Conservation (phyloP, 2,329 filamentous ascomycete species). For the Pezicula carpinea region DNA sequence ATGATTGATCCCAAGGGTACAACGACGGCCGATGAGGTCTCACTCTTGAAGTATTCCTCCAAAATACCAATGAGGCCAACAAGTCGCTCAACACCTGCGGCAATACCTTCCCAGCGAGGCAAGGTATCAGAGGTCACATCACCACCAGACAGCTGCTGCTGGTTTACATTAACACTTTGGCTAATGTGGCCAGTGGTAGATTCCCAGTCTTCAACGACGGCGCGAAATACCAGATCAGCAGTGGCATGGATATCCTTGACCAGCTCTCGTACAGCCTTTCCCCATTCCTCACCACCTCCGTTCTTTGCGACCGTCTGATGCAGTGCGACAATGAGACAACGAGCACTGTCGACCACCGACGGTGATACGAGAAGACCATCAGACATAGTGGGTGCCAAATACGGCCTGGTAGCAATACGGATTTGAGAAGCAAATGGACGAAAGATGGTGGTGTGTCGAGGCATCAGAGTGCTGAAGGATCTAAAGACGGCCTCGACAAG, state of each 20-base stretch:
- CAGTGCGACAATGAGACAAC: slow-evolving; percentile 63
- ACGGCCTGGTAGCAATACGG: slow-evolving; percentile 51
- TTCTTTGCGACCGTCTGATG: slow-evolving; percentile 80
- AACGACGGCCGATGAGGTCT: slow-evolving; percentile 61
- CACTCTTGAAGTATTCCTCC: slow-evolving; percentile 54
- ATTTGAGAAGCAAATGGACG: slow-evolving; percentile 71
- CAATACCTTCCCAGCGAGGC: slow-evolving; percentile 70
- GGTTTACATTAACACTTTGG: slow-evolving; percentile 39
- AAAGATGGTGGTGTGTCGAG: slow-evolving; percentile 79
- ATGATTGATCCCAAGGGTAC: slow-evolving; percentile 64
- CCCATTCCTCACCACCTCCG: slow-evolving; percentile 73
- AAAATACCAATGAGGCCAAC: slow-evolving; percentile 62
- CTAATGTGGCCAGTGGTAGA: slow-evolving; percentile 50
- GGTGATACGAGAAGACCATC: slow-evolving; percentile 44
- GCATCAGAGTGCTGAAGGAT: slow-evolving; percentile 66
- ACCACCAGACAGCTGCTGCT: slow-evolving; percentile 45
- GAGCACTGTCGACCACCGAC: slow-evolving; percentile 52
- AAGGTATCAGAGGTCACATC: slow-evolving; percentile 45
- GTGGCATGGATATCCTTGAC: slow-evolving; percentile 65
- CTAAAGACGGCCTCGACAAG: slow-evolving; percentile 66
- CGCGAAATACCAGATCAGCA: slow-evolving; percentile 72
- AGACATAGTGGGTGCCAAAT: slow-evolving; percentile 60
- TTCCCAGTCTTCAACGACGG: slow-evolving; percentile 78
- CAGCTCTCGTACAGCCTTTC: slow-evolving; percentile 55
- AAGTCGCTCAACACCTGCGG: slow-evolving; percentile 66